phyloP scores from a whole-genome alignment of 805 yeast species.

The Pichia rugopelliculosa region DNA sequence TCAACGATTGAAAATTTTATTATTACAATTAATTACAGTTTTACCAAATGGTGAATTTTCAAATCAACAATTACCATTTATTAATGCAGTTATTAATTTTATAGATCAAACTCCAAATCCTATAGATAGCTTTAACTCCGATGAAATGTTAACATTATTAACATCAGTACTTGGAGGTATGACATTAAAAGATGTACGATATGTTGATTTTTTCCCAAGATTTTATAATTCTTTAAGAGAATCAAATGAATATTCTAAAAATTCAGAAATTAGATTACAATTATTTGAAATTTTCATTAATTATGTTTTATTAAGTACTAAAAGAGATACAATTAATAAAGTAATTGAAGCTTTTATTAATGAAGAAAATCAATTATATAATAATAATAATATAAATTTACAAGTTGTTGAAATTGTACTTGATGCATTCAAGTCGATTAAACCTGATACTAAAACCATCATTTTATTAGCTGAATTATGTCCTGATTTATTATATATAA shows the following conservation, averaged over 20 bases:
- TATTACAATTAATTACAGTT: constrained; percentile 16
- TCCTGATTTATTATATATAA: constrained; percentile 6
- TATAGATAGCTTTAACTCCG: constrained; percentile 15
- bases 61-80: constrained; percentile 22
- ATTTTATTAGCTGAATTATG: constrained; percentile 18
- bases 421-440: constrained; percentile 23
- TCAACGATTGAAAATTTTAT: constrained; percentile 16
- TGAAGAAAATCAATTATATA: constrained; percentile 17
- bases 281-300: constrained; percentile 29
- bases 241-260: constrained; percentile 17
- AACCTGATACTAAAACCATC: constrained; percentile 25
- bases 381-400: constrained; percentile 12
- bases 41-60: constrained; percentile 20
- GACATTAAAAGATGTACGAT: constrained; percentile 23
- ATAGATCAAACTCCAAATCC: constrained; percentile 24
- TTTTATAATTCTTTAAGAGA: constrained; percentile 26
- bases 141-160: constrained; percentile 20
- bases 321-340: constrained; percentile 19
- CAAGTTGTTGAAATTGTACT: constrained; percentile 24
- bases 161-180: constrained; percentile 22
- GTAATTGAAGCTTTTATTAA: constrained; percentile 24
- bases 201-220: constrained; percentile 28
- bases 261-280: constrained; percentile 21
- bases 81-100: constrained; percentile 24
- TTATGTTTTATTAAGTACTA: constrained; percentile 26